Base-by-base conservation (phyloP, 1,284 basidiomycete species). In the Cutaneotrichosporon sp. region DNA sequence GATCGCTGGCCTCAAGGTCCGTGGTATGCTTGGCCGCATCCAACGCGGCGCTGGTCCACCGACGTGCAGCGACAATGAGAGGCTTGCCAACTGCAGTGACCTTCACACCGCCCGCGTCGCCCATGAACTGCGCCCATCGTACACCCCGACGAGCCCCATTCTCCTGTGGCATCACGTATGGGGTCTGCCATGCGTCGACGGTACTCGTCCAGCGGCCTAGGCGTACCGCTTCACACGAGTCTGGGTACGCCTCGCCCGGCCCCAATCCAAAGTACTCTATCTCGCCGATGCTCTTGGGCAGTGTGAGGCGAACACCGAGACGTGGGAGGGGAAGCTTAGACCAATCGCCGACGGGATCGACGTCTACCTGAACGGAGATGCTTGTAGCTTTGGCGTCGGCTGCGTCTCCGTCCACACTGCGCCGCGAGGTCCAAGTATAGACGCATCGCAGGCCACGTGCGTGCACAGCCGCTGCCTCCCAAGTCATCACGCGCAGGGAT, bases 151-250 rank as follows among this genome's bases (percentile, higher is more conserved):
- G 52, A 3, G 26, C 27, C 0, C 61, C 61, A 37, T 62, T 62
- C 54, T 62, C 61, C 46, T 62, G 61, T 22, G 61, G 61, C 35
- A 35, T 52, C 9, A 62, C 58, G 38, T 62, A 62, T 6, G 51
- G 55, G 14, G 58, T 60, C 44, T 60, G 58, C 43, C 58, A 39
- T 5, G 54, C 54, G 42, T 60, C 58, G 46, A 62, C 51, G 3
- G 53, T 33, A 20, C 17, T 26, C 24, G 22, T 25, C n/a, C 42
- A 60, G 19, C n/a, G 12, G 26, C 58, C 53, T 14, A 62, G 41
- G 4, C 46, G 47, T 14, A 27, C 53, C 0, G 51, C 52, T 0
- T 8, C 11, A 2, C 42, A 32, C 4, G 61, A 49, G 46, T 63
- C 61, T 17, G 54, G 46, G 46, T 61, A 63, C 2, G 56, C 49